phyloP scores from a whole-genome alignment of 495 filamentous ascomycete species.

The Polyplosphaeria fusca region DNA sequence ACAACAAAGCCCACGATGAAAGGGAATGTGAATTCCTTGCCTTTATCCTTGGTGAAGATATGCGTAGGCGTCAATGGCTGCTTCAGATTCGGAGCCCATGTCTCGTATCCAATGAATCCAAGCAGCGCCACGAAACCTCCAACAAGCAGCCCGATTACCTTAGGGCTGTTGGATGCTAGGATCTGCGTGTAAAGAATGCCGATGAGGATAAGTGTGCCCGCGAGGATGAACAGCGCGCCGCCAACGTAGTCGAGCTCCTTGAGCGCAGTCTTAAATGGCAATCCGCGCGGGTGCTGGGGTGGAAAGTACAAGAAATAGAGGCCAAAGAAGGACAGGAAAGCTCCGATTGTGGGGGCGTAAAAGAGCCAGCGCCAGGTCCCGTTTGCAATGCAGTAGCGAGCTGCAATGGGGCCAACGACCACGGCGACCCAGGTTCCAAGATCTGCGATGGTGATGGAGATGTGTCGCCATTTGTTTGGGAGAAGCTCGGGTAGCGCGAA shows the following conservation, averaged over 20 bases:
- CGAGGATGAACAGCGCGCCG: constrained; percentile 32
- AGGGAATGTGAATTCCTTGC: neutral
- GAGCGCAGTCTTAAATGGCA: constrained; percentile 32
- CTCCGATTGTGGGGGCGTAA: constrained; percentile 32
- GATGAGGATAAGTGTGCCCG: constrained; percentile 27
- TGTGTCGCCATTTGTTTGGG: constrained; percentile 39
- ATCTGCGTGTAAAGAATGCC: constrained; percentile 36
- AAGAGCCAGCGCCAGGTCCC: constrained; percentile 32
- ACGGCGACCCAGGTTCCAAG: neutral
- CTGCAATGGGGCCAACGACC: constrained; percentile 40
- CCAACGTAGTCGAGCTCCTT: constrained; percentile 37
- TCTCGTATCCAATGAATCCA: constrained; percentile 31
- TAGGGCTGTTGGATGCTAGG: constrained; percentile 26
- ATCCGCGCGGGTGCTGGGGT: constrained; percentile 35
- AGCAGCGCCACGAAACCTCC: constrained; percentile 28
- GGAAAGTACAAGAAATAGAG: constrained; percentile 37
- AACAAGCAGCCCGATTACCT: constrained; percentile 35
- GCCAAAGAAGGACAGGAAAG: constrained; percentile 32
- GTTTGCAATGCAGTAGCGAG: neutral
- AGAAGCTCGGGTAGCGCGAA: constrained; percentile 43
- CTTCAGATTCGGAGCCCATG: constrained; percentile 27
- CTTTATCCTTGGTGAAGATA: constrained; percentile 33
- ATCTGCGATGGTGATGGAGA: neutral
- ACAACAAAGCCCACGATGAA: constrained; percentile 33
- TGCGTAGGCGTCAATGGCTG: constrained; percentile 36